Percentiles rank a stretch among this genome's conserved stretches.
Conservation (phyloP, 1,139 yeast genomes). For the Candida tropicalis region DNA sequence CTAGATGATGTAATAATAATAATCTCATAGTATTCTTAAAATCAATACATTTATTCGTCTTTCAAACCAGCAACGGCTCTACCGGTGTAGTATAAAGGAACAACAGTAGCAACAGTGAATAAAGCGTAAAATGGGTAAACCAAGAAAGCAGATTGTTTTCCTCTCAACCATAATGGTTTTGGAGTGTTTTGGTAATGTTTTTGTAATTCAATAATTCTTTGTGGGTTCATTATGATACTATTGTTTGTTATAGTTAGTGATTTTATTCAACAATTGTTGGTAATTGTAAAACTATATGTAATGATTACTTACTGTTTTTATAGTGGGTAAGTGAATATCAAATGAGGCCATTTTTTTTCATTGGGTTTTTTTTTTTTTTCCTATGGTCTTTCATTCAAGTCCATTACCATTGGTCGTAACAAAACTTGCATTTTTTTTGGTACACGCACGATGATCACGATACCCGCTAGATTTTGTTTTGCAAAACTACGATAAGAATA, state of each 20-base stretch:
- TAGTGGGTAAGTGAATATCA: background rate
- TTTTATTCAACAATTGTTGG: background rate
- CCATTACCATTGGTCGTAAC: slow-evolving; percentile 6
- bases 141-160: slow-evolving; percentile 71
- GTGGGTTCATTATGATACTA: slow-evolving; percentile 49
- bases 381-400: background rate
- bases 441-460: background rate
- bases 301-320: slow-evolving; percentile 1
- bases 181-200: slow-evolving; percentile 70
- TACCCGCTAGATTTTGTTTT: no score
- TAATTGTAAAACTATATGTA: background rate
- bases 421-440: background rate
- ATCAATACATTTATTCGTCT: slow-evolving; percentile 6
- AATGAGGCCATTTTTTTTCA: slow-evolving; percentile 3
- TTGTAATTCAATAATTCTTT: slow-evolving; percentile 75
- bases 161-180: slow-evolving; percentile 78
- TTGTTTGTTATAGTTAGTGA: background rate
- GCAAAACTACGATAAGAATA: no score
- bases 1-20: background rate
- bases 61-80: slow-evolving; percentile 52
- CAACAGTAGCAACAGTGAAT: slow-evolving; percentile 71
- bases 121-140: slow-evolving; percentile 90
- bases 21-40: background rate
- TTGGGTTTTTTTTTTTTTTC: background rate
- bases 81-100: slow-evolving; percentile 74